phyloP scores from a whole-genome alignment of 1,284 basidiomycete species.

The Ustilago shanxiensis region DNA sequence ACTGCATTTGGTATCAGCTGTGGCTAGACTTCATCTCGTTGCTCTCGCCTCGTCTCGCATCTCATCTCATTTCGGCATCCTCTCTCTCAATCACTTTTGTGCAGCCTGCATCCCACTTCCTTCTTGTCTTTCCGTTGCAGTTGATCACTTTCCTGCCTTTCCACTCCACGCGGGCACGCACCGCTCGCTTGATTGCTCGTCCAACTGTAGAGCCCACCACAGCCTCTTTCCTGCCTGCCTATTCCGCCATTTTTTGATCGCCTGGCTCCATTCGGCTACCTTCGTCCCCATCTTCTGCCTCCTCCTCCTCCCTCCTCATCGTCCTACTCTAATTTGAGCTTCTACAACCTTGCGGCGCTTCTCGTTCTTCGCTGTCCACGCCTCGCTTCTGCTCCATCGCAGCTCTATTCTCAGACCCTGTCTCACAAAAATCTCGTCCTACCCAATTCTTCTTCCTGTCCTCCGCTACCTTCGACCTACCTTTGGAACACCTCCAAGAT shows the following conservation, averaged over 20 bases:
- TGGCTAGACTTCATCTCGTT: neutral
- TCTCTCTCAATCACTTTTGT: constrained; percentile 2
- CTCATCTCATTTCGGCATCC: neutral
- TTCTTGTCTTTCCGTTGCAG: constrained; percentile 31
- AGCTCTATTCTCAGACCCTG: constrained; percentile 39
- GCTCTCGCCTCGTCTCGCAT: neutral
- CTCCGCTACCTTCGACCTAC: constrained; percentile 16
- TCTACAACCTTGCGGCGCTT: constrained; percentile 1
- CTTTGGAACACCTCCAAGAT: constrained; percentile 28
- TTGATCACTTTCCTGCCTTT: constrained; percentile 4
- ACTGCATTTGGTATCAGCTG: neutral
- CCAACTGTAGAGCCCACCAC: neutral
- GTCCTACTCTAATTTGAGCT: constrained; percentile 2
- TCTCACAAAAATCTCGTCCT: constrained; percentile 22
- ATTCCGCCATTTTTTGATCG: neutral
- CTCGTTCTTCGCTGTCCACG: constrained; percentile 21
- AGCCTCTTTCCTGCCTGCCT: neutral
- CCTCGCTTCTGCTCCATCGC: constrained; percentile 42
- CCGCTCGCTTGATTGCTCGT: too few relatives aligned
- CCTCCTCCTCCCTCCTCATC: neutral
- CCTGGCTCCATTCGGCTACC: neutral
- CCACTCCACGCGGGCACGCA: neutral
- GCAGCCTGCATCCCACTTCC: constrained; percentile 22
- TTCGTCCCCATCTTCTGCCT: too few relatives aligned
- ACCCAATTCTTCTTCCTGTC: constrained; percentile 1